Evolutionary conservation across 2,329 filamentous ascomycete species (phyloP), one percentile per base, ranked within the genome.

Genomic region (Trichophyton equinum): DNA sequence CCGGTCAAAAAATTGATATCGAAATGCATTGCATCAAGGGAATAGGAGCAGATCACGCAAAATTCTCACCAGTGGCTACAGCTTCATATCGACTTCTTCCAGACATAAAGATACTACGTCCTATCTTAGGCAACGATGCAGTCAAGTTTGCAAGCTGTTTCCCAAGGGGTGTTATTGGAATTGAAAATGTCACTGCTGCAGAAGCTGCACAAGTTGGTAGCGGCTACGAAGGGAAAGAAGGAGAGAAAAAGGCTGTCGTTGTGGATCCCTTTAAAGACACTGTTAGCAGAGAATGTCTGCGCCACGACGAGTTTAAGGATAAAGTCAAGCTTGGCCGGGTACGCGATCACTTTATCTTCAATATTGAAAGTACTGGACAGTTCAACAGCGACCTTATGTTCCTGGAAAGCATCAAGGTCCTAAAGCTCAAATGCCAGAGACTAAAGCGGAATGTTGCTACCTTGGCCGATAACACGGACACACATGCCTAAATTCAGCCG

Each of bases 331-430:
- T 99, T 36, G 94, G 94, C 49, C 82, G 95, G 60, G 79, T 91
- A 68, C 81, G 91, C 65, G 94, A 99, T 73, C 95, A 99, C 77
- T 99, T 99, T 74, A 97, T 99, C 75, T 99, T 94, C 80, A 87
- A 85, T 60, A 82, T 99, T 40, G 94, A 99, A 79, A 96, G 91
- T 78, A 87, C 90, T 0, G 95, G 94, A 4, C 94, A 99, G 77
- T 95, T 90, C 79, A 86, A 94, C 62, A 96, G 91, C 71, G 92
- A 97, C 69, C 86, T 91, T 75, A 80, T 99, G 65, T 97, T 99
- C 78, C 75, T 99, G 61, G 91, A 97, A 76, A 85, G 89, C 30
- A 82, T 99, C 58, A 88, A 87, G 76, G 79, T 90, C 67, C 77
- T 99, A 64, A 96, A 91, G 78, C 79, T 83, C 68, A 97, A 97